Evolutionary conservation across 345 rosid genomes (phyloP).

Genomic region (Acer saccharum): DNA sequence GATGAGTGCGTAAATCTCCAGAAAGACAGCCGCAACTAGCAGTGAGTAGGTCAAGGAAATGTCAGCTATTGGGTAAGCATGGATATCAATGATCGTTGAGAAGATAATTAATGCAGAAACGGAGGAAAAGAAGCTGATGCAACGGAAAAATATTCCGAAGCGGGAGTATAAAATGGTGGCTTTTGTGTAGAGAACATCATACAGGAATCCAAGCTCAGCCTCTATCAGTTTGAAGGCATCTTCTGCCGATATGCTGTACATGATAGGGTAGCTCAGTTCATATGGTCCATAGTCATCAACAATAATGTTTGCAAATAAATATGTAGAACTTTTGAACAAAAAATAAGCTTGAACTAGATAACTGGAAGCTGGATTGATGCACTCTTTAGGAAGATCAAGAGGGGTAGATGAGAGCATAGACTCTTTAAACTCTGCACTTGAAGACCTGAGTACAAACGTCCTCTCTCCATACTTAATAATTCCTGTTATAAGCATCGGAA

Average conservation of each 20-base stretch:
- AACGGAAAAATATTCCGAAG: conserved; percentile 29
- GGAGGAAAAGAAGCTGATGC: conserved; percentile 15
- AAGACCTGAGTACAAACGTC: conserved; percentile 29
- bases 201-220: conserved; percentile 45
- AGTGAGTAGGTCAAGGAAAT: background rate
- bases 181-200: conserved; percentile 53
- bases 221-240: conserved; percentile 42
- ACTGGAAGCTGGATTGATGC: too few species aligned
- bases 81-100: background rate
- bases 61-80: background rate
- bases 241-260: background rate
- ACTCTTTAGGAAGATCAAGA: too few species aligned
- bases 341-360: background rate
- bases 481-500: conserved; percentile 20
- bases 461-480: conserved; percentile 40
- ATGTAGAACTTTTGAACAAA: background rate
- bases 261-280: background rate
- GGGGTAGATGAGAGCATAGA: background rate
- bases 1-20: too few species aligned
- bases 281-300: conserved; percentile 15
- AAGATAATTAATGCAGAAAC: conserved; percentile 19
- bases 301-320: conserved; percentile 10
- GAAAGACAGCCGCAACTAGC: too few species aligned
- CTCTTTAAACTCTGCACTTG: conserved; percentile 11
- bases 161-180: conserved; percentile 22